These are phyloP conservation scores for Quillaja saponaria DNA, from an alignment of 306 rosid species.

Conservation along the genomic window DNA sequence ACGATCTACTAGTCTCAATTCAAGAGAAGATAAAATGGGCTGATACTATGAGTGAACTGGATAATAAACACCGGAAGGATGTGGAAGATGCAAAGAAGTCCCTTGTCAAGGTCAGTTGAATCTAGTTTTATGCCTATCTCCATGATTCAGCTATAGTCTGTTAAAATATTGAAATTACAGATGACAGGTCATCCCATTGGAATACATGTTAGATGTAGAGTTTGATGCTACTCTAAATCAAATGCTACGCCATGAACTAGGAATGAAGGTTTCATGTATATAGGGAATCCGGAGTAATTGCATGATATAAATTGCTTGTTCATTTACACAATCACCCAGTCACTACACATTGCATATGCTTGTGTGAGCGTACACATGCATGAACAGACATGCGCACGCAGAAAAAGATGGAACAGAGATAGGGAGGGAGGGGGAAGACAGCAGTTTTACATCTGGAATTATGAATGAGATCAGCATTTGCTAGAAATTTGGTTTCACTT, in stretches of 20 bases:
- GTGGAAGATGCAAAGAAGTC: slow-evolving; percentile 86
- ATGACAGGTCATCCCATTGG: slow-evolving; percentile 13
- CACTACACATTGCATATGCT: no score
- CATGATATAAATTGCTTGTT: no score
- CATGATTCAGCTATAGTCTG: not conserved
- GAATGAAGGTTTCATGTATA: not conserved
- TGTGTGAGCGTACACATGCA: no score
- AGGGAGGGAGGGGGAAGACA: no score
- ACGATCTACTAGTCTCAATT: slow-evolving; percentile 74
- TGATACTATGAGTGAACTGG: slow-evolving; percentile 72
- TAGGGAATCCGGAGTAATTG: not conserved
- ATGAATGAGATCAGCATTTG: no score
- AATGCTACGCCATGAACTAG: not conserved
- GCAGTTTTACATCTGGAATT: no score
- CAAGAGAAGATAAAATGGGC: slow-evolving; percentile 99
- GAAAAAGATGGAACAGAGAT: no score
- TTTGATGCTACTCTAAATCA: not conserved
- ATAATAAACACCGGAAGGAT: slow-evolving; percentile 86
- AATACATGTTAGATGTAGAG: slow-evolving; percentile 13
- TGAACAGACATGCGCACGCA: no score
- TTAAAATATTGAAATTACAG: not conserved
- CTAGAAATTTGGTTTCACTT: no score
- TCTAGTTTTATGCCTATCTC: slow-evolving; percentile 39
- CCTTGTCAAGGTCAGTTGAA: slow-evolving; percentile 85
- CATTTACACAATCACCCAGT: no score